Conservation (phyloP, 768 basidiomycete species). For the Termitomyces sp. region DNA sequence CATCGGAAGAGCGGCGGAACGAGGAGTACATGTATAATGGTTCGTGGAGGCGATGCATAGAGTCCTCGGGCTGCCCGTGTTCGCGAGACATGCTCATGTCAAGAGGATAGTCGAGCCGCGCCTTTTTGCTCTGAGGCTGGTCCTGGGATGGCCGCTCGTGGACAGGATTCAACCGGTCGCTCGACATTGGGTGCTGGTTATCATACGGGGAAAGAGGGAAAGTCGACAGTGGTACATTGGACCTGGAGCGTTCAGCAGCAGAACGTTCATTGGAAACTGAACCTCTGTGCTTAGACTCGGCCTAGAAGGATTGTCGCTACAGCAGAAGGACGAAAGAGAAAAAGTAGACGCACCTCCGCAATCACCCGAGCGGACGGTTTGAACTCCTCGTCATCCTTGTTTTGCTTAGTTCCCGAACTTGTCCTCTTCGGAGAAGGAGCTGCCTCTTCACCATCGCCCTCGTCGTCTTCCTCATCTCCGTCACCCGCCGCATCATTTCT, state of each 20-base stretch:
- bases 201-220: conserved; percentile 12
- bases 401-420: background rate
- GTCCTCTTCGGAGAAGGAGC: conserved; percentile 8
- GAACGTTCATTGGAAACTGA: conserved; percentile 10
- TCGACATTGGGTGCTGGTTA: conserved; percentile 17
- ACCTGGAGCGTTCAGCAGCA: conserved; percentile 4
- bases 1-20: conserved; percentile 5
- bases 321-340: background rate
- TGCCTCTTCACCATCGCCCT: conserved; percentile 14
- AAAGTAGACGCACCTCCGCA: conserved; percentile 7
- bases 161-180: conserved; percentile 23
- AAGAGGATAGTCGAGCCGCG: conserved; percentile 13
- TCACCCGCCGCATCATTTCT: conserved; percentile 22
- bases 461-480: conserved; percentile 29
- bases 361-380: conserved; percentile 12
- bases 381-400: conserved; percentile 14
- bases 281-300: conserved; percentile 3
- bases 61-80: conserved; percentile 11
- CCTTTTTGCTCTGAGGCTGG: conserved; percentile 20
- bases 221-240: conserved; percentile 7
- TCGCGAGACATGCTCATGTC: conserved; percentile 7
- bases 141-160: conserved; percentile 19
- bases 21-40: conserved; percentile 10
- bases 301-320: background rate
- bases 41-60: conserved; percentile 5